Percentiles rank a stretch among this genome's conserved stretches.
These are phyloP conservation scores for Cenchrus fungigraminus DNA, from an alignment of 176 grass and related monocot species.

Conservation along the genomic window DNA sequence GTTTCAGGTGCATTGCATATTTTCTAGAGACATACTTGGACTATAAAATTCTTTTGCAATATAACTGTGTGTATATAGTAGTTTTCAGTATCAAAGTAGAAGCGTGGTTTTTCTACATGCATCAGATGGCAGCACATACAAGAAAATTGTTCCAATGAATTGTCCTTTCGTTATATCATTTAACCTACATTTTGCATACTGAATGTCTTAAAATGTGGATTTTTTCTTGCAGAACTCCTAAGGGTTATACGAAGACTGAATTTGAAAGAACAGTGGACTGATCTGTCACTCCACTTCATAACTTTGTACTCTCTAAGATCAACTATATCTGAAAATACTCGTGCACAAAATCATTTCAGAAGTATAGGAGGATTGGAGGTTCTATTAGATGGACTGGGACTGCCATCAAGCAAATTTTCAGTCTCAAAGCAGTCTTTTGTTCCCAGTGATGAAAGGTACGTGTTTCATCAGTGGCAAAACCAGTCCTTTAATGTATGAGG, in stretches of 20 bases:
- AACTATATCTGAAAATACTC: conserved; percentile 83
- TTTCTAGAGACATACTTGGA: conserved; percentile 25
- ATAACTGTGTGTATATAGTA: neutral
- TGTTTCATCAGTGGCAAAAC: conserved; percentile 15
- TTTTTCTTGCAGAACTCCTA: conserved; percentile 84
- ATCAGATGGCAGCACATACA: conserved; percentile 24
- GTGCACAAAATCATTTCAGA: conserved; percentile 98
- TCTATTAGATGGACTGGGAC: conserved; percentile 92
- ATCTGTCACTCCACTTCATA: conserved; percentile 83
- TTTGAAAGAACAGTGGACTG: conserved; percentile 94
- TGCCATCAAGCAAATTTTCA: conserved; percentile 90
- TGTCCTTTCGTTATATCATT: conserved; percentile 25
- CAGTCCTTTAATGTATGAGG: neutral
- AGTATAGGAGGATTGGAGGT: conserved; percentile 97
- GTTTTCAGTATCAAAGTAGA: conserved; percentile 17
- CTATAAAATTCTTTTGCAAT: neutral
- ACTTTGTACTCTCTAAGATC: conserved; percentile 79
- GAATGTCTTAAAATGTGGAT: conserved; percentile 41
- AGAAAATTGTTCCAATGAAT: conserved; percentile 16
- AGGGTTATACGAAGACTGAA: conserved; percentile 93
- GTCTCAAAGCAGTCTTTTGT: conserved; percentile 62
- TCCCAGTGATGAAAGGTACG: conserved; percentile 78
- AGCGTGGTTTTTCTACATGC: conserved; percentile 14
- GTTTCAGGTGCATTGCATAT: conserved; percentile 26
- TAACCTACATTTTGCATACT: conserved; percentile 10